These are phyloP conservation scores for Cyberlindnera lachancei DNA, from an alignment of 805 yeast genomes.

Conservation along the genomic window DNA sequence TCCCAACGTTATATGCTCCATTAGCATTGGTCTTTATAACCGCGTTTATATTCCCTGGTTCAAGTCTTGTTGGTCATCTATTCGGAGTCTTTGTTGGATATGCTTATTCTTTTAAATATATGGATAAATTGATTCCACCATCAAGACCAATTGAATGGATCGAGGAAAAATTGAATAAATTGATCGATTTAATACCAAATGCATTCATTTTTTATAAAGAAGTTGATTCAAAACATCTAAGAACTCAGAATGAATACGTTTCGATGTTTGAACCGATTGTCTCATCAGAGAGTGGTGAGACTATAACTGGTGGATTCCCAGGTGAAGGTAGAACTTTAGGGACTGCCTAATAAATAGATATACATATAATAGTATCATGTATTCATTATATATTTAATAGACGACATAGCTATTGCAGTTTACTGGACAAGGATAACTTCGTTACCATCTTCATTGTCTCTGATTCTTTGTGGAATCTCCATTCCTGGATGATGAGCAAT, in stretches of 20 bases:
- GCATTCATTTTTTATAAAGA: constrained; percentile 54
- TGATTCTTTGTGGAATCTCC: neutral
- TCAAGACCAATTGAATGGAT: constrained; percentile 54
- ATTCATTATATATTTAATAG: no score
- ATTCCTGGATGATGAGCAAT: neutral
- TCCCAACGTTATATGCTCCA: constrained; percentile 60
- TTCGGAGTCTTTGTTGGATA: constrained; percentile 64
- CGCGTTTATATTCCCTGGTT: constrained; percentile 50
- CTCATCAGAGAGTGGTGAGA: constrained; percentile 3
- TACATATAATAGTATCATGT: neutral
- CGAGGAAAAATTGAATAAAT: constrained; percentile 44
- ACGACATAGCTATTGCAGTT: no score
- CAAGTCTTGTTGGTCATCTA: constrained; percentile 69
- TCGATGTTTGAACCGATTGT: constrained; percentile 20
- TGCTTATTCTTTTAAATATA: constrained; percentile 47
- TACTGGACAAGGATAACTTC: constrained; percentile 1
- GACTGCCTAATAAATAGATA: constrained; percentile 2
- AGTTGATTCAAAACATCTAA: constrained; percentile 43
- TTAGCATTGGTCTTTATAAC: constrained; percentile 41
- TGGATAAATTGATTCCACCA: constrained; percentile 58
- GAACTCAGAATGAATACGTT: constrained; percentile 26
- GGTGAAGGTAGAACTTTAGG: constrained; percentile 21
- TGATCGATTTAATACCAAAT: constrained; percentile 47
- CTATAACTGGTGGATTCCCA: constrained; percentile 10
- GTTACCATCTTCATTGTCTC: no score